Evolutionary conservation across 208 protist species (phyloP).

Genomic region (Angomonas deanei): DNA sequence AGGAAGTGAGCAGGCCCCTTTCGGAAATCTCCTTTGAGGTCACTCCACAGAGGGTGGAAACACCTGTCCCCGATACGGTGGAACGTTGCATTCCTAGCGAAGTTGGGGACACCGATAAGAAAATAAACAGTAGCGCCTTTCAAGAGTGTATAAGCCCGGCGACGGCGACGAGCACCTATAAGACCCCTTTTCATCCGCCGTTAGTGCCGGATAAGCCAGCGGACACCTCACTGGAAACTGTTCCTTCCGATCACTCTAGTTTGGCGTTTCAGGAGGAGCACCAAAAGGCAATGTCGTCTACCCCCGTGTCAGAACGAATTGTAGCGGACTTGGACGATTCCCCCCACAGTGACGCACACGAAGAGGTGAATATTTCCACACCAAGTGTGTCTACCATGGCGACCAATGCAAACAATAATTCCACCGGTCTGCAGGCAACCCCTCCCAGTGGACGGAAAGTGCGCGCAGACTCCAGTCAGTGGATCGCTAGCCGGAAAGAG

Average conservation of each 20-base stretch:
- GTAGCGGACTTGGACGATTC: neutral
- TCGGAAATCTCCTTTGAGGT: too few species aligned
- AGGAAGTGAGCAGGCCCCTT: too few species aligned
- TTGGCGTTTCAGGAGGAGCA: too few species aligned
- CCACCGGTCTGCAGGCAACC: neutral
- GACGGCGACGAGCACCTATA: neutral
- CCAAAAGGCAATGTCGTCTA: too few species aligned
- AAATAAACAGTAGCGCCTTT: slow-evolving; percentile 21
- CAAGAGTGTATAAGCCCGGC: slow-evolving; percentile 19
- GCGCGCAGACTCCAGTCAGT: slow-evolving; percentile 17
- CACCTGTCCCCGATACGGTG: neutral
- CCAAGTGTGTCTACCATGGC: neutral
- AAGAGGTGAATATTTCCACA: slow-evolving; percentile 4
- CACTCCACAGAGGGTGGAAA: too few species aligned
- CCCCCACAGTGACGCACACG: neutral
- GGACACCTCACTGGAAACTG: too few species aligned
- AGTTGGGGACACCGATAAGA: neutral
- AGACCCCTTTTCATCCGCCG: neutral
- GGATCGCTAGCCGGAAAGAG: slow-evolving; percentile 29
- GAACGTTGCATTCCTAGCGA: neutral
- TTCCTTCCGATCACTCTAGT: too few species aligned
- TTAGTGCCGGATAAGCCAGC: too few species aligned
- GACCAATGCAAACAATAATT: neutral
- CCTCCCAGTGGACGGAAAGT: neutral
- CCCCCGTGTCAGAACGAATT: too few species aligned